Conservation (phyloP, 2,329 filamentous ascomycete genomes). For the Trichoderma simmonsii region DNA sequence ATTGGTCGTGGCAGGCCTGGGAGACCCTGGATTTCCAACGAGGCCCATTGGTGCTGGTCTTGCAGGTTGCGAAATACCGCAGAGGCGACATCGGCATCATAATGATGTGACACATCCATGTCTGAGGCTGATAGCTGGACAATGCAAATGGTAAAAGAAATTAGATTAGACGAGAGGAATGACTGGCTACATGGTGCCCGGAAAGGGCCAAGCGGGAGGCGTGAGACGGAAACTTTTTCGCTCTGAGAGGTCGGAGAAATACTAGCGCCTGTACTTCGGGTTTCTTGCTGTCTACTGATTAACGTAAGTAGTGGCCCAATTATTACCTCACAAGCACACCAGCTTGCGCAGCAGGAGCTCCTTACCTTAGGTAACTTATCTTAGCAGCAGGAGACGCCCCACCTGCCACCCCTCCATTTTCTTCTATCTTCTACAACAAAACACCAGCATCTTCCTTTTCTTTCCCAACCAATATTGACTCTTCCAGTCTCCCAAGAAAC, state of each 20-base stretch:
- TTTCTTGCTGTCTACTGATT: constrained; percentile 14
- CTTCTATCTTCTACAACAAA: constrained; percentile 11
- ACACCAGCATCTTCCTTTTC: constrained; percentile 11
- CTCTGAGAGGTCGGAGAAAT: constrained; percentile 4
- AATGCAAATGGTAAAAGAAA: neutral
- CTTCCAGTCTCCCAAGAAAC: neutral
- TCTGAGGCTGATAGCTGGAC: neutral
- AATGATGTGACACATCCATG: constrained; percentile 13
- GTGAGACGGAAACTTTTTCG: neutral
- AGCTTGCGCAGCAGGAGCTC: constrained; percentile 3
- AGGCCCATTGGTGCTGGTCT: constrained; percentile 73
- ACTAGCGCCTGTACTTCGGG: constrained; percentile 1
- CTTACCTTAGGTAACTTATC: constrained; percentile 11
- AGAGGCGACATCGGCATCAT: constrained; percentile 27
- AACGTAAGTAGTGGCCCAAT: constrained; percentile 14
- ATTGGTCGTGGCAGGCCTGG: constrained; percentile 52
- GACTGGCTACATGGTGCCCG: neutral
- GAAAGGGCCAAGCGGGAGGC: constrained; percentile 5
- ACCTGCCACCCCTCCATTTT: constrained; percentile 19
- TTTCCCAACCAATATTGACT: neutral
- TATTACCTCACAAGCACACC: constrained; percentile 14
- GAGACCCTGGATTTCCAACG: constrained; percentile 50
- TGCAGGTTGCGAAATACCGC: constrained; percentile 67
- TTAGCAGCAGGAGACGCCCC: constrained; percentile 7
- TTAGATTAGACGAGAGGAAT: constrained; percentile 5